Evolutionary conservation across 1,284 basidiomycete genomes (phyloP), one percentile per base, ranked within the genome.

Genomic region (Malassezia equina): DNA sequence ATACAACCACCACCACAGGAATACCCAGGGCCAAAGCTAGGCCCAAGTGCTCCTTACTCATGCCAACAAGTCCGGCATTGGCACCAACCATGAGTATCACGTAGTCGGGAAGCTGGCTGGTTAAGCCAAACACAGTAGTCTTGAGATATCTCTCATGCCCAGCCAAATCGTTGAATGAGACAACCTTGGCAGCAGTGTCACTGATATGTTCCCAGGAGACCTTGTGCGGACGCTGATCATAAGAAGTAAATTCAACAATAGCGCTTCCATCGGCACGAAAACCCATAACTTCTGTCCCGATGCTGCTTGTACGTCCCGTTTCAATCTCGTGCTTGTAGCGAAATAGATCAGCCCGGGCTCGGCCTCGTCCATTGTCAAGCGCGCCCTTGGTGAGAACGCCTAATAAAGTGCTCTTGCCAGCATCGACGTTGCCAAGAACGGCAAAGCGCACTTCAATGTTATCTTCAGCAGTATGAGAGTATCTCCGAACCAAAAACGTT

Each of bases 321-420:
- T 98, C 93, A 59, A 96, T 80, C 76, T 99, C 93, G 71, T 98
- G 93, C 75, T 96, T 95, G 76, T 99, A 94, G 43, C 93, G 80
- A 77, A 96, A 96, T 7, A 98, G 78, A 3, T 86, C 85, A 7
- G 96, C 86, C 47, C 93, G 86, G 1, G 93, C 91, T 55, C 85
- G 84, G 1, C 93, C 93, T 74, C 94, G 79, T 11, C 93, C 94
- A 75, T 99, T 93, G 67, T 99, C 93, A 53, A 98, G 79, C 2
- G 83, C 82, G 40, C 91, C 90, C 83, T 76, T 75, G 29, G 71
- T 79, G 47, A 77, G 65, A 9, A 90, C 88, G 44, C 91, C 93
- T 12, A 96, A 79, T 13, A 90, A 89, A 12, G 90, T 95, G 2
- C 86, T 89, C 76, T 98, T 96, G 2, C 93, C 93, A 31, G 88